Evolutionary conservation across 306 rosid genomes (phyloP).

Genomic region (Dryas octopetala): DNA sequence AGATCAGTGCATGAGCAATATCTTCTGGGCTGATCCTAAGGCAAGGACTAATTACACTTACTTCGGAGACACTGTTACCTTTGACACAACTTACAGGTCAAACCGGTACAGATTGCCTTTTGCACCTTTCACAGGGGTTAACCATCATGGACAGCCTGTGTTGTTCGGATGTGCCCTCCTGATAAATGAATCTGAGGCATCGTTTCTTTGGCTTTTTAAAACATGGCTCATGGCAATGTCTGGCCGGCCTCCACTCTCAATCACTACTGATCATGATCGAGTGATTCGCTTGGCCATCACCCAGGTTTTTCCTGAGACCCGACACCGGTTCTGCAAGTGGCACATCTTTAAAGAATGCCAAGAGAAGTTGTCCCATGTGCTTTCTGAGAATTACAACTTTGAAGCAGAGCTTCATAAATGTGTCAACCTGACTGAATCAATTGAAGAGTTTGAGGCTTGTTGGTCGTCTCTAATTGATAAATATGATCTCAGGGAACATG

Average conservation of each 20-base stretch:
- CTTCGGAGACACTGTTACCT: conserved; percentile 40
- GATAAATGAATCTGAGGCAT: conserved; percentile 40
- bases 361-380: conserved; percentile 32
- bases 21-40: conserved; percentile 37
- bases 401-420: conserved; percentile 32
- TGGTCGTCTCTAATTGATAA: conserved; percentile 34
- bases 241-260: conserved; percentile 27
- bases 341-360: conserved; percentile 38
- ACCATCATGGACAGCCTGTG: conserved; percentile 45
- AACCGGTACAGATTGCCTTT: conserved; percentile 40
- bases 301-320: conserved; percentile 31
- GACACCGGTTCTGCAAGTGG: conserved; percentile 43
- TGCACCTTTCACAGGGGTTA: conserved; percentile 39
- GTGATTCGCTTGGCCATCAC: conserved; percentile 27
- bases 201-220: conserved; percentile 34
- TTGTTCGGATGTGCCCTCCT: conserved; percentile 34
- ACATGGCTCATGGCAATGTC: conserved; percentile 39
- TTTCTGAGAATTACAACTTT: conserved; percentile 29
- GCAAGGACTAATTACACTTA: conserved; percentile 34
- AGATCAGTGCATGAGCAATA: conserved; percentile 36
- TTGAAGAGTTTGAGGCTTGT: conserved; percentile 40
- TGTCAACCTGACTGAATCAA: conserved; percentile 36
- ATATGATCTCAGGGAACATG: conserved; percentile 32
- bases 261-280: conserved; percentile 38
- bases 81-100: conserved; percentile 40